Evolutionary conservation across 2,329 filamentous ascomycete genomes (phyloP).

Genomic region (Penicillium sp.): DNA sequence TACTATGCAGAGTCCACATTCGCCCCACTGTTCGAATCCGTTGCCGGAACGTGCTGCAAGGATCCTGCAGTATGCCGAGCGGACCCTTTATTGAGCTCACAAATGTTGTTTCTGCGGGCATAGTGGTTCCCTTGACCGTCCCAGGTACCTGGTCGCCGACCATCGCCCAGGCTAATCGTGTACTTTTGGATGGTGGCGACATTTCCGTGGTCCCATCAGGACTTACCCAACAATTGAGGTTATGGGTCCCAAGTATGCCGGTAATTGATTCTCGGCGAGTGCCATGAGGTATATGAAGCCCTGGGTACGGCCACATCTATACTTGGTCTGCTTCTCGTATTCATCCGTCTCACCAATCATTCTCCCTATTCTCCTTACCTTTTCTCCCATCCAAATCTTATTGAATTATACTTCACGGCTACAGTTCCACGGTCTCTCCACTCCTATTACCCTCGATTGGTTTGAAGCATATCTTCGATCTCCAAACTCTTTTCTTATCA

Average conservation of each 20-base stretch:
- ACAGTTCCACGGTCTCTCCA: constrained; percentile 1
- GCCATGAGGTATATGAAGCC: constrained; percentile 20
- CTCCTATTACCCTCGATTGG: background rate
- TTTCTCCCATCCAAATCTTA: background rate
- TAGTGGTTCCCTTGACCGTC: constrained; percentile 12
- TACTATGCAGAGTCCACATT: background rate
- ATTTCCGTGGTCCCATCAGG: constrained; percentile 4
- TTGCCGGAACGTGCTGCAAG: constrained; percentile 23
- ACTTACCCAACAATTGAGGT: constrained; percentile 5
- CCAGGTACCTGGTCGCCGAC: constrained; percentile 15
- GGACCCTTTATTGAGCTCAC: constrained; percentile 8
- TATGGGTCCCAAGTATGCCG: constrained; percentile 7
- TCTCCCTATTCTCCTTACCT: background rate
- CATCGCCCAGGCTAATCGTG: constrained; percentile 9
- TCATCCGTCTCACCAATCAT: background rate
- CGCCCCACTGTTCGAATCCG: constrained; percentile 11
- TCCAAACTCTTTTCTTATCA: background rate
- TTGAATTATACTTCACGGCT: constrained; percentile 4
- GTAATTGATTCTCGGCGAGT: constrained; percentile 7
- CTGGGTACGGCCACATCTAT: background rate
- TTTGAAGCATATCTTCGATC: background rate
- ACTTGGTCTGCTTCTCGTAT: constrained; percentile 1
- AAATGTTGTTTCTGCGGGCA: constrained; percentile 7
- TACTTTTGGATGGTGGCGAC: constrained; percentile 22
- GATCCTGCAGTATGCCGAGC: constrained; percentile 14